Percentiles rank a stretch among this genome's conserved stretches.
These are phyloP conservation scores for Mycena floridula DNA, from an alignment of 768 basidiomycete genomes.

Conservation along the genomic window DNA sequence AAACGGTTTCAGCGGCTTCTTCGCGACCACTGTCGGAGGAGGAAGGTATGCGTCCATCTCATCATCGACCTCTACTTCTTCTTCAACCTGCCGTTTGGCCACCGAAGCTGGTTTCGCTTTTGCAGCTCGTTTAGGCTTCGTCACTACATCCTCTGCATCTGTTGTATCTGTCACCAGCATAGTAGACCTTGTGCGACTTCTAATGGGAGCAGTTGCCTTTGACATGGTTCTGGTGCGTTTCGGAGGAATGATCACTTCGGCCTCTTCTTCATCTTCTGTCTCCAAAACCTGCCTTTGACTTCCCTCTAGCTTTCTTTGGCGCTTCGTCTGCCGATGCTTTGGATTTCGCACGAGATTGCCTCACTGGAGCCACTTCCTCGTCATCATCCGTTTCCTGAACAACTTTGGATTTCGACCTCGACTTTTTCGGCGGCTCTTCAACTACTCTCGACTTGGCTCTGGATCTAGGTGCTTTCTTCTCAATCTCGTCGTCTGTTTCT, in stretches of 20 bases:
- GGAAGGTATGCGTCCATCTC: slow-evolving; percentile 13
- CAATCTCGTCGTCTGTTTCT: neutral
- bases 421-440: neutral
- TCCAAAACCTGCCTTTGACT: neutral
- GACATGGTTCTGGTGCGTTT: neutral
- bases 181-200: neutral
- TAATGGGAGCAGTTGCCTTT: neutral
- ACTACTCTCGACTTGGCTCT: neutral
- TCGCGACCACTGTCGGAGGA: slow-evolving; percentile 3
- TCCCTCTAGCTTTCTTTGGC: neutral
- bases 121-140: neutral
- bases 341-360: slow-evolving; percentile 2
- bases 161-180: neutral
- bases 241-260: neutral
- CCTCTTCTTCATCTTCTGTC: neutral
- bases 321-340: neutral
- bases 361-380: neutral
- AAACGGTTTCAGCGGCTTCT: neutral
- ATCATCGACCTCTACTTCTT: neutral
- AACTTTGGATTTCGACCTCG: neutral
- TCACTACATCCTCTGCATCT: neutral
- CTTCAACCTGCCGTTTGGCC: neutral
- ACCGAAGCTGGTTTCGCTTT: too few species aligned
- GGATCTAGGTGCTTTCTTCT: neutral
- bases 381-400: neutral